Evolutionary conservation across 305 asterid genomes (phyloP).

Genomic region (Fraxinus dipetala): DNA sequence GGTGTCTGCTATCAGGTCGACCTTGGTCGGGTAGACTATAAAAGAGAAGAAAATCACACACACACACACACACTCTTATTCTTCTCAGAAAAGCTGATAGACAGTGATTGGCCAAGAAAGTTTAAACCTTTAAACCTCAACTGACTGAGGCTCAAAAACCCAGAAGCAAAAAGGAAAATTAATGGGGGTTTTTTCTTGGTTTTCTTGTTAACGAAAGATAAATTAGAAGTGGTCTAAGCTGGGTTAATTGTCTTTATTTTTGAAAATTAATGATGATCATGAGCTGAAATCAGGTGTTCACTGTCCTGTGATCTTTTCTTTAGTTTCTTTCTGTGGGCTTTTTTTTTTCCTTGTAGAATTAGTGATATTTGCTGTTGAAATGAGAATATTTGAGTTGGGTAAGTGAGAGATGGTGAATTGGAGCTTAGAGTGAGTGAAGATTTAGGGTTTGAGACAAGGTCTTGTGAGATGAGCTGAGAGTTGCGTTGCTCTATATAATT

Average conservation of each 20-base stretch:
- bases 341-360: constrained; percentile 5
- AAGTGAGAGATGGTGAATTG: constrained; percentile 24
- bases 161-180: constrained; percentile 14
- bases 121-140: constrained; percentile 23
- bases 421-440: constrained; percentile 19
- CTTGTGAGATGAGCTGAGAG: constrained; percentile 37
- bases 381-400: constrained; percentile 17
- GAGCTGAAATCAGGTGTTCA: constrained; percentile 20
- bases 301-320: neutral
- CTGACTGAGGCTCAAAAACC: constrained; percentile 27
- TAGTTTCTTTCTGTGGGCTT: constrained; percentile 9
- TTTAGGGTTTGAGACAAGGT: constrained; percentile 39
- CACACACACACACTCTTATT: neutral
- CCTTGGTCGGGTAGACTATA: constrained; percentile 93
- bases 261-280: constrained; percentile 5
- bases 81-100: constrained; percentile 24
- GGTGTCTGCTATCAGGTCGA: constrained; percentile 28
- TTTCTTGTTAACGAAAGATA: constrained; percentile 26
- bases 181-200: constrained; percentile 31
- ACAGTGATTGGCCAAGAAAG: constrained; percentile 26
- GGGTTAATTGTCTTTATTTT: constrained; percentile 25
- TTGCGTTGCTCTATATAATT: constrained; percentile 22
- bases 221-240: constrained; percentile 24
- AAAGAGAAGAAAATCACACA: constrained; percentile 32
- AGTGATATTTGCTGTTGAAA: constrained; percentile 11